phyloP scores from a whole-genome alignment of 176 grass and related monocot species.

The Aegilops umbellulata region DNA sequence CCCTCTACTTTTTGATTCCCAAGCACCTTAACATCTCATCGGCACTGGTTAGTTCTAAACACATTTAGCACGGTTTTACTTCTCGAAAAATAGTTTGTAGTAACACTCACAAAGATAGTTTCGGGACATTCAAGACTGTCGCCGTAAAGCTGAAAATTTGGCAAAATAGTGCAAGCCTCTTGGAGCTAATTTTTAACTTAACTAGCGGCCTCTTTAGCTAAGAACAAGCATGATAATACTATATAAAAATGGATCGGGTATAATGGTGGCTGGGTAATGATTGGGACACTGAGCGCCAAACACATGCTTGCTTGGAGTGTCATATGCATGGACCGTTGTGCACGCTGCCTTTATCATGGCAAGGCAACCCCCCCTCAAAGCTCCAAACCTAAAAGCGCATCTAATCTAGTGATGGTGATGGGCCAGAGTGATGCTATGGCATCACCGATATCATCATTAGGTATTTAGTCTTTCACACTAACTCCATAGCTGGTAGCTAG shows the following conservation, averaged over 20 bases:
- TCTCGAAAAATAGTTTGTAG: no score
- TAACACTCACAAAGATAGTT: no score
- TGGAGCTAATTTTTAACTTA: neutral
- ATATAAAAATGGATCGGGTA: neutral
- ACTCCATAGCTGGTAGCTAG: neutral
- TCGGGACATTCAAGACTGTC: no score
- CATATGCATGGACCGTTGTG: constrained; percentile 10
- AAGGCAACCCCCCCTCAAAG: neutral
- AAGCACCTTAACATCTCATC: neutral
- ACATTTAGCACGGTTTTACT: no score
- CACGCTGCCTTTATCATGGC: constrained; percentile 33
- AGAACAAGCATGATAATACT: neutral
- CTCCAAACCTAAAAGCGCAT: constrained; percentile 33
- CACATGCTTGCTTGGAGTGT: constrained; percentile 8
- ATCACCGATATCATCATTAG: constrained; percentile 14
- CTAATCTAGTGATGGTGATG: constrained; percentile 38
- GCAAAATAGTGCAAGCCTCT: no score
- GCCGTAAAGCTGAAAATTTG: no score
- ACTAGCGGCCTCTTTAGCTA: no score
- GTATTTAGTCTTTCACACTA: constrained; percentile 16
- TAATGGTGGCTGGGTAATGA: constrained; percentile 15
- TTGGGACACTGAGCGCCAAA: constrained; percentile 21
- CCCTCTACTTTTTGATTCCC: constrained; percentile 10
- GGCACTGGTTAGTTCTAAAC: no score
- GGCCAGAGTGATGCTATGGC: neutral